Evolutionary conservation across 495 filamentous ascomycete species (phyloP), one percentile per base, ranked within the genome.

Genomic region (Podospora pseudopauciseta): DNA sequence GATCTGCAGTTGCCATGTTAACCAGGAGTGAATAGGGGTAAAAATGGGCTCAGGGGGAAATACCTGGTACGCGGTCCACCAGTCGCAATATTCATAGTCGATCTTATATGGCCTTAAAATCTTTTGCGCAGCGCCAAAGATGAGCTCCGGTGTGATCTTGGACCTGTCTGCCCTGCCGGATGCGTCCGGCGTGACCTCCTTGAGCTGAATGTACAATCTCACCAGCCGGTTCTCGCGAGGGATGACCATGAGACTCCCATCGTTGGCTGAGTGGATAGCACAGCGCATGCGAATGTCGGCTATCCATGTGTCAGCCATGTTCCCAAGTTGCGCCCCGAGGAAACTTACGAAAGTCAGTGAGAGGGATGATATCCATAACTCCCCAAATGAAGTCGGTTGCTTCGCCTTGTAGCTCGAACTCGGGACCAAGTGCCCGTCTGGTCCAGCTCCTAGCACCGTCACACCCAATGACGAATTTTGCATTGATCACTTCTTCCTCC

Each of bases 141-240:
- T 89, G 18, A 84, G 71, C 2, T 87, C 81, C 4, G 85, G 86
- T 2, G 83, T 89, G 64, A 90, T 88, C 70, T 85, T 83, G 11
- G 86, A 86, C 54, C 86, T 79, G 70, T 89, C 86, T 34, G 84
- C 77, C 5, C 79, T 73, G 1, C 75, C 77, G 55, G 71, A 60
- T n/a, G 72, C 75, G 54, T 73, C 77, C 20, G 71, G 72, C 3
- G 78, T 77, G 5, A 86, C 83, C 4, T 85, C 82, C 5, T 83
- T 88, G 19, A 91, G 83, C 69, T 91, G 88, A 61, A 91, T 88
- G 66, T 92, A 93, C 4, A 93, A 71, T 20, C 90, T 83, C 6
- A 90, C 86, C 1, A 91, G 76, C 64, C 82, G 84, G 64, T 88
- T 87, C 74, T 92, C 90, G 20, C 90, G 84, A 0, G 90, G 89